phyloP scores from a whole-genome alignment of 2,329 filamentous ascomycete genomes.

The Colletotrichum aenigma region DNA sequence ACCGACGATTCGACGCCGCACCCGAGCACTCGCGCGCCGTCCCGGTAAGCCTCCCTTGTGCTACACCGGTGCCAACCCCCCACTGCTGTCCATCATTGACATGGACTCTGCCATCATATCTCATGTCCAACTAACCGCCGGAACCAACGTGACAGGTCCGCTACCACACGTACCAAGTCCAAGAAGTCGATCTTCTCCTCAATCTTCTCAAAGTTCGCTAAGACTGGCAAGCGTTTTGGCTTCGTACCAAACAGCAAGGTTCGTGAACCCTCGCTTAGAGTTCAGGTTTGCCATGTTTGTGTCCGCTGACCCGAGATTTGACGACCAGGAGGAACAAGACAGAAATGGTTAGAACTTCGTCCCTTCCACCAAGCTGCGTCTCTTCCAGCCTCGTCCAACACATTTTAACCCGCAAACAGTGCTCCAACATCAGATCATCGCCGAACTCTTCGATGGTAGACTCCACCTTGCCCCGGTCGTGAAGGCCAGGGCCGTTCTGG shows the following conservation, averaged over 20 bases:
- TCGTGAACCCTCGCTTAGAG: not conserved
- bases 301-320: not conserved
- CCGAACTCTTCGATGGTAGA: slow-evolving; percentile 30
- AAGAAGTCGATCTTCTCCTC: slow-evolving; percentile 8
- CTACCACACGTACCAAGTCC: not conserved
- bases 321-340: slow-evolving; percentile 30
- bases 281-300: not conserved
- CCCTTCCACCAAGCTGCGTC: not conserved
- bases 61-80: not conserved
- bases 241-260: slow-evolving; percentile 18
- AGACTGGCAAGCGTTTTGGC: slow-evolving; percentile 7
- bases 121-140: not conserved
- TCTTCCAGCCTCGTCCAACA: not conserved
- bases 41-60: not conserved
- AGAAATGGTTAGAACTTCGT: slow-evolving; percentile 27
- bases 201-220: slow-evolving; percentile 10
- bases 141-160: not conserved
- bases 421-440: slow-evolving; percentile 31
- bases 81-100: not conserved
- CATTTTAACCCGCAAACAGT: slow-evolving; percentile 18
- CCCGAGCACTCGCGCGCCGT: not conserved
- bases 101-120: not conserved
- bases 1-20: slow-evolving; percentile 1
- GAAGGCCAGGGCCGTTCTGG: slow-evolving; percentile 28
- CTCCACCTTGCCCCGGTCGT: slow-evolving; percentile 29